Percentiles rank a stretch among this genome's conserved stretches.
phyloP scores from a whole-genome alignment of 345 rosid genomes.

The Cardiospermum halicacabum region DNA sequence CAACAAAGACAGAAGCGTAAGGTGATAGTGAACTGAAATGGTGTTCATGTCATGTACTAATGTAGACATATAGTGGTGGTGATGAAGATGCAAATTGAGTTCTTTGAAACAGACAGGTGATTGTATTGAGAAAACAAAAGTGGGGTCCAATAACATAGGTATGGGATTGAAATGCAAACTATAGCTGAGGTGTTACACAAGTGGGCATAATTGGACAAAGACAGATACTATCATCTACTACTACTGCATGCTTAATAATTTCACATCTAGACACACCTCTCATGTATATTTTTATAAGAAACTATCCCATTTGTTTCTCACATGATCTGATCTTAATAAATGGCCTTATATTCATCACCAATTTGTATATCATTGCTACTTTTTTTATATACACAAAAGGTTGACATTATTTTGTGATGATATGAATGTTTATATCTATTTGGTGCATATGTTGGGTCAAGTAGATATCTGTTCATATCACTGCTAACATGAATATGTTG shows the following conservation, averaged over 20 bases:
- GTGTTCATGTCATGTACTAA: conserved; percentile 24
- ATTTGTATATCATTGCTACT: conserved; percentile 9
- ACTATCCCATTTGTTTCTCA: conserved; percentile 1
- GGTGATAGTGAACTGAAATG: conserved; percentile 11
- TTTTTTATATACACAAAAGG: conserved; percentile 18
- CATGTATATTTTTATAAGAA: conserved; percentile 1
- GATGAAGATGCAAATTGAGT: conserved; percentile 19
- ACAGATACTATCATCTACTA: conserved; percentile 42
- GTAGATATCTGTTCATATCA: conserved; percentile 2
- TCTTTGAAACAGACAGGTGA: conserved; percentile 19
- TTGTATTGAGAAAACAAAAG: conserved; percentile 17
- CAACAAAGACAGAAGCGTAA: conserved; percentile 8
- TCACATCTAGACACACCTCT: conserved; percentile 28
- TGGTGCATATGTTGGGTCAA: conserved; percentile 18
- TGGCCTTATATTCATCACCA: conserved; percentile 19
- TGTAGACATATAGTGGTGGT: too few relatives aligned
- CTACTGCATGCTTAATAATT: conserved; percentile 31
- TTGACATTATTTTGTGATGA: conserved; percentile 11
- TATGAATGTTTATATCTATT: conserved; percentile 36
- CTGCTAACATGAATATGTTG: conserved; percentile 1
- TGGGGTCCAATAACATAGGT: conserved; percentile 22
- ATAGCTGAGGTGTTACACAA: conserved; percentile 44
- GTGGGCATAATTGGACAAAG: conserved; percentile 48
- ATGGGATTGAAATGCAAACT: conserved; percentile 22
- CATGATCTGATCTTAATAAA: conserved; percentile 42